Conservation (phyloP, 495 filamentous ascomycete species). For the Pseudevernia furfuracea region DNA sequence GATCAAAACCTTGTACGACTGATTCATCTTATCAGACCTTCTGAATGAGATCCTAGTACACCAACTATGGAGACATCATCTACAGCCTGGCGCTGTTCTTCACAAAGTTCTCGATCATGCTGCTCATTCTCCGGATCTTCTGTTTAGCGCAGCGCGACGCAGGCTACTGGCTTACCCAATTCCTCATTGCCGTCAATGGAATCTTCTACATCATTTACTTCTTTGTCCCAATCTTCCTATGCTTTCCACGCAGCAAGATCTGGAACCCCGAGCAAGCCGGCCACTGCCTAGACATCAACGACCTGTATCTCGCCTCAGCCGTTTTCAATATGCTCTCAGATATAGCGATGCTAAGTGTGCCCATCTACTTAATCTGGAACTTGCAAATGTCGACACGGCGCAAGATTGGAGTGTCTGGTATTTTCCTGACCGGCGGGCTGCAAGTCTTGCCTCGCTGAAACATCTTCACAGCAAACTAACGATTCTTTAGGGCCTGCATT, state of each 20-base stretch:
- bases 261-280: slow-evolving; percentile 14
- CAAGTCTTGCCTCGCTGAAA: background rate
- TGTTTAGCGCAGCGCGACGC: slow-evolving; percentile 5
- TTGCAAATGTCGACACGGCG: slow-evolving; percentile 16
- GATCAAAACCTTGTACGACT: background rate
- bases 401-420: slow-evolving; percentile 2
- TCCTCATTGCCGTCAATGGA: slow-evolving; percentile 20
- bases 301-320: slow-evolving; percentile 4
- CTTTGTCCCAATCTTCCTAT: slow-evolving; percentile 24
- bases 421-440: slow-evolving; percentile 11
- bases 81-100: slow-evolving; percentile 12
- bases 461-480: background rate
- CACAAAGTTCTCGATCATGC: slow-evolving; percentile 20
- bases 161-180: slow-evolving; percentile 12
- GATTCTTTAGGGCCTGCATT: background rate
- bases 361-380: slow-evolving; percentile 14
- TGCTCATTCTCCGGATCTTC: slow-evolving; percentile 26
- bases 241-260: slow-evolving; percentile 16
- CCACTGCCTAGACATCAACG: slow-evolving; percentile 11
- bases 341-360: slow-evolving; percentile 15
- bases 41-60: slow-evolving; percentile 4
- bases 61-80: slow-evolving; percentile 18
- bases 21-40: background rate
- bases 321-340: slow-evolving; percentile 16
- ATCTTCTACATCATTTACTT: slow-evolving; percentile 10